Percentiles rank a stretch among this genome's conserved stretches.
Conservation (phyloP, 371 early-diverging fungal species). For the Mucor sp. region DNA sequence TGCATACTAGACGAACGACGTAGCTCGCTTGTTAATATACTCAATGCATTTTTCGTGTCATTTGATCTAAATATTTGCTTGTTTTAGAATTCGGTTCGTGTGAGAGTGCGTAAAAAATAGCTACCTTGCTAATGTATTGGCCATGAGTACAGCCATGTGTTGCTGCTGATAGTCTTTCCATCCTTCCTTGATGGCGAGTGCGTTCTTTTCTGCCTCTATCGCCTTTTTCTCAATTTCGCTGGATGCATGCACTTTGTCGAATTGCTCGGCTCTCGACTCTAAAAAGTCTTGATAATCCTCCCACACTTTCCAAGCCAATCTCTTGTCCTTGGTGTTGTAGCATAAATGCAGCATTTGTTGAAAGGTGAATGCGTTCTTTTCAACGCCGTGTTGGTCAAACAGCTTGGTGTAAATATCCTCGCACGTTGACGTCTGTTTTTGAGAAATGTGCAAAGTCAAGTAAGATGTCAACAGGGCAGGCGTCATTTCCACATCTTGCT, state of each 20-base stretch:
- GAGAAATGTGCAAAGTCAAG: constrained; percentile 58
- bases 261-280: constrained; percentile 25
- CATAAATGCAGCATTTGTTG: constrained; percentile 51
- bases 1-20: constrained; percentile 20
- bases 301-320: constrained; percentile 59
- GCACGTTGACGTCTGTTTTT: constrained; percentile 47
- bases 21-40: constrained; percentile 34
- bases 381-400: constrained; percentile 44
- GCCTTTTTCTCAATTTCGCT: constrained; percentile 22
- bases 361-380: constrained; percentile 62
- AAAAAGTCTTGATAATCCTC: constrained; percentile 52
- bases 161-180: constrained; percentile 45
- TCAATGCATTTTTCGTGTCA: constrained; percentile 32
- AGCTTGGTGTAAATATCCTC: constrained; percentile 49
- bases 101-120: neutral
- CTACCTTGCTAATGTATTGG: constrained; percentile 49
- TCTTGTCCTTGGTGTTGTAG: constrained; percentile 47
- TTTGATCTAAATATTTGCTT: constrained; percentile 20
- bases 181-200: constrained; percentile 29
- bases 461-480: constrained; percentile 62
- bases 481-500: constrained; percentile 41
- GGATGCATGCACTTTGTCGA: neutral
- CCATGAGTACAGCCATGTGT: constrained; percentile 37
- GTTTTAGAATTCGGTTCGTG: neutral
- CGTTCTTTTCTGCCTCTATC: constrained; percentile 7